Conservation (phyloP, 148 eudicot species). For the Oxyria digyna region DNA sequence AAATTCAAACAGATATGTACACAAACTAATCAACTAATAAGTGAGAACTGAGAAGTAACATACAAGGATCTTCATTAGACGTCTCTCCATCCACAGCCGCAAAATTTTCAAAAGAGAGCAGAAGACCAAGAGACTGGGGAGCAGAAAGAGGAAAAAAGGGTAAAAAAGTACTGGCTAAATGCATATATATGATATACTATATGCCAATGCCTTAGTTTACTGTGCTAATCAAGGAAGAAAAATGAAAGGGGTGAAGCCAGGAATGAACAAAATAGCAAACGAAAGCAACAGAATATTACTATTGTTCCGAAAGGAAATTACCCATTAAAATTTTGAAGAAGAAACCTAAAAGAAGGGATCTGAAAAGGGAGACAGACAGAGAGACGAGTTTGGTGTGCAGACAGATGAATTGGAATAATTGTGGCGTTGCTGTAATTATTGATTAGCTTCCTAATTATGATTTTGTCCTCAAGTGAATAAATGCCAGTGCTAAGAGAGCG, state of each 20-base stretch:
- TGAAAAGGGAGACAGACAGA: neutral
- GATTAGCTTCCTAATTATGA: conserved; percentile 7
- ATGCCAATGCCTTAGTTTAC: conserved; percentile 3
- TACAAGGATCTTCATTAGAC: conserved; percentile 5
- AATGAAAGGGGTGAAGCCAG: neutral
- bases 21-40: neutral
- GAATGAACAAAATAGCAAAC: neutral
- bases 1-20: neutral
- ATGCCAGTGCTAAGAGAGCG: conserved; percentile 3
- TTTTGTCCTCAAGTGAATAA: conserved; percentile 6
- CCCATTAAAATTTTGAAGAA: conserved; percentile 1
- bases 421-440: conserved; percentile 4
- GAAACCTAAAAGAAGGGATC: conserved; percentile 7
- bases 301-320: neutral
- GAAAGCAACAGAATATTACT: neutral
- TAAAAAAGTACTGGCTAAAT: neutral
- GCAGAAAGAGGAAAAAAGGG: neutral
- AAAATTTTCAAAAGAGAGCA: neutral
- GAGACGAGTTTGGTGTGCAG: conserved; percentile 4
- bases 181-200: neutral
- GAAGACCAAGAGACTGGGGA: conserved; percentile 8
- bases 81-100: conserved; percentile 4
- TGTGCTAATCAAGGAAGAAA: neutral
- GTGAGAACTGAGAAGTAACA: neutral
- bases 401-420: conserved; percentile 8